A percentile compares a stretch with the other conserved stretches of the same genome.
These are phyloP conservation scores for Hygrophoropsis aurantiaca DNA, from an alignment of 768 basidiomycete genomes.

Conservation along the genomic window DNA sequence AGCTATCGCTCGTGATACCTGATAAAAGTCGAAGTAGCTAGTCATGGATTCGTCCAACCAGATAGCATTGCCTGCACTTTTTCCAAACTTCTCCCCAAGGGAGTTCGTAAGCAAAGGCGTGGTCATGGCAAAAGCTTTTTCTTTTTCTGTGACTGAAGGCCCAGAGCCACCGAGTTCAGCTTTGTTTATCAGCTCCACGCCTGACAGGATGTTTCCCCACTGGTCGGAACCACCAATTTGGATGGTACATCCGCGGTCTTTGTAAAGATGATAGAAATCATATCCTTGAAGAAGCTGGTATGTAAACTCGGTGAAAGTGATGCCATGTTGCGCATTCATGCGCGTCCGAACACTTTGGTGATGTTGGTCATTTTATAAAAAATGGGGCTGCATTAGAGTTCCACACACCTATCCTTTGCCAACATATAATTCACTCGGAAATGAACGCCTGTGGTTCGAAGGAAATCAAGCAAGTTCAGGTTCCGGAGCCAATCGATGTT, in stretches of 20 bases:
- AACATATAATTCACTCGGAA: slow-evolving; percentile 89
- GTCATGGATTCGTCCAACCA: slow-evolving; percentile 84
- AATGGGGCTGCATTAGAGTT: neutral
- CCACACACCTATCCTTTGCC: slow-evolving; percentile 76
- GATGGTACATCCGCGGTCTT: slow-evolving; percentile 65
- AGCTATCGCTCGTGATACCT: slow-evolving; percentile 48
- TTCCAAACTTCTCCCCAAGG: slow-evolving; percentile 93
- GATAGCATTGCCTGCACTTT: slow-evolving; percentile 93
- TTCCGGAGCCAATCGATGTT: slow-evolving; percentile 79
- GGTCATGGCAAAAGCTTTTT: slow-evolving; percentile 76
- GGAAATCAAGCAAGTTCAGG: slow-evolving; percentile 78
- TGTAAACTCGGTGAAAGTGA: slow-evolving; percentile 98
- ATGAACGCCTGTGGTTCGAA: slow-evolving; percentile 77
- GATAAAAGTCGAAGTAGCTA: slow-evolving; percentile 91
- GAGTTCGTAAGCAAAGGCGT: slow-evolving; percentile 92
- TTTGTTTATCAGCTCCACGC: slow-evolving; percentile 85
- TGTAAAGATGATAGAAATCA: slow-evolving; percentile 83
- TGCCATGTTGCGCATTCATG: slow-evolving; percentile 74
- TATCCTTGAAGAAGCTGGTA: slow-evolving; percentile 97
- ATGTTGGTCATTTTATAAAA: slow-evolving; percentile 8
- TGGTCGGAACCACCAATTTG: slow-evolving; percentile 98
- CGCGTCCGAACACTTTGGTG: slow-evolving; percentile 74
- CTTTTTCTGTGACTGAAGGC: slow-evolving; percentile 10
- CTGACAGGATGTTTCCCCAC: slow-evolving; percentile 96
- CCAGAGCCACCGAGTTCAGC: slow-evolving; percentile 11